Base-by-base conservation (phyloP, 768 basidiomycete species). In the Naganishia friedmannii region DNA sequence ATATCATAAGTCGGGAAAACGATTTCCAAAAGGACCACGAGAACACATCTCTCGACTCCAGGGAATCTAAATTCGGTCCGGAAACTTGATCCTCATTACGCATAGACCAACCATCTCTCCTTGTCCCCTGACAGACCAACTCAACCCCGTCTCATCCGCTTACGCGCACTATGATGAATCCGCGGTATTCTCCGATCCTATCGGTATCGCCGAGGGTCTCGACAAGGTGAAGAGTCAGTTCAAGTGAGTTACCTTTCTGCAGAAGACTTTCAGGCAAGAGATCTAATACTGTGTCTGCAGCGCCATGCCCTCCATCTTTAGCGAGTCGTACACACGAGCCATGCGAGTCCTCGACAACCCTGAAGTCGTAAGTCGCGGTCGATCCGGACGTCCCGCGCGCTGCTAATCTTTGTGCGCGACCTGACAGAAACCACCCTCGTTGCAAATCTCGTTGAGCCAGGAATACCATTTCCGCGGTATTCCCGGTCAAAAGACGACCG, bases 151-250 rank as follows among this genome's bases (percentile, higher is more conserved):
- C 69, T 66, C 74, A 13, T 45, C 70, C 3, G 75, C 77, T 10
- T 78, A 76, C 70, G 75, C 75, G 13, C 69, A 74, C 56, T 78
- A 78, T 66, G 70, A 72, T 55, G 55, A 68, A 8, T 67, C 65
- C 0, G 79, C 79, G 0, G 57, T 70, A 39, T 80, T 80, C 69
- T 77, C 77, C 55, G 79, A 80, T 69, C 79, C 79, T 1, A 74
- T 80, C 67, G 75, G 75, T 42, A 66, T 77, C 34, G 79, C 79
- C 26, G 67, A 80, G 55, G 77, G 77, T 37, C 70, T 77, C 13
- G 73, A 76, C 4, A 60, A 75, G 21, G 53, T 70, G 32, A 54
- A 70, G 60, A 53, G 58, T 65, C 69, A 70, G 46, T 70, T 70
- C 69, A 70, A 65, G 69, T 70, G 45, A 31, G 69, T 65, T 32